Evolutionary conservation across 108 stramenopile species (phyloP), one percentile per base, ranked within the genome.

Genomic region (Stephanodiscus triporus): DNA sequence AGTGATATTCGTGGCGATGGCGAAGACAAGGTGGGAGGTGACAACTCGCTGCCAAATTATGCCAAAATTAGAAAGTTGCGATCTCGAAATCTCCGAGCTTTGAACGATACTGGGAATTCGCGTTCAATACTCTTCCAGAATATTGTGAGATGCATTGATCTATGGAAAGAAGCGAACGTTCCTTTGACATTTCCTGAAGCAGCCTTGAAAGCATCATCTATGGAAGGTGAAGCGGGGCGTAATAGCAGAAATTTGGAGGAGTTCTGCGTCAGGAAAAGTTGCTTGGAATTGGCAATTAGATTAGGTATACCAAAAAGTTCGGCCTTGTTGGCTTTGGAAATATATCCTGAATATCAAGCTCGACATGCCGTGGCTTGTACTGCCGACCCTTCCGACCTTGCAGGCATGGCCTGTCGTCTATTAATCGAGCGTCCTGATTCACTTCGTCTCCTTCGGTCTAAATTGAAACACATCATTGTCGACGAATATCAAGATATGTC

Each of bases 401-500:
- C 81, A 2, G 61, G 76, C 5, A 73, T 86, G 70, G 86, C 86
- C 9, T 78, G 78, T 47, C 68, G 77, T 34, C 65, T 78, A 19
- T 55, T 86, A 10, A 19, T 84, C 23, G 45, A 53, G 26, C 64
- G 75, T 42, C 70, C 81, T 22, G 50, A 77, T 22, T 49, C 78
- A 32, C 68, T 86, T 8, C 61, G 66, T 42, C 43, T 64, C 11
- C 37, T 86, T 17, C 83, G 86, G 24, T 67, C 61, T 22, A 84
- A 81, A 49, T 64, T 86, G 10, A 77, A 72, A 24, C 86, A 86
- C 32, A 69, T 84, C 14, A 84, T 86, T 62, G 63, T 86, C 4
- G 86, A 86, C 54, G 86, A 86, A 65, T 86, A 86, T 65, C 86
- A 86, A 71, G 86, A 86, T 78, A 65, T 86, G 50, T 82, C 80